phyloP scores from a whole-genome alignment of 192 early-diverging fungal species.

The Cetraspora pellucida region DNA sequence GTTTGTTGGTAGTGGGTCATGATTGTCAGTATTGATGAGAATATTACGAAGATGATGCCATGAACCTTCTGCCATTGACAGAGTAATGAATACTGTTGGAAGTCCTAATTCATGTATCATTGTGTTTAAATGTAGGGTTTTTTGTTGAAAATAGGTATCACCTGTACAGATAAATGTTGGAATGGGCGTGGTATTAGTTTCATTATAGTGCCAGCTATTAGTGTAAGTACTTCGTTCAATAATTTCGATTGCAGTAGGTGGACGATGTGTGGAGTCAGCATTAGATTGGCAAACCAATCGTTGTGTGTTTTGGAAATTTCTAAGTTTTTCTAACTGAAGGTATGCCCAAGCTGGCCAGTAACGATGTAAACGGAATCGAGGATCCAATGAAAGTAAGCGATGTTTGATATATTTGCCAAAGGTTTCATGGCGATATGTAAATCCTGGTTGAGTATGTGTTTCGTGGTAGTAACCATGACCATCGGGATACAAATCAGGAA shows the following conservation, averaged over 20 bases:
- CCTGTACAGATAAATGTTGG: conserved; percentile 12
- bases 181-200: too few relatives aligned
- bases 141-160: conserved; percentile 23
- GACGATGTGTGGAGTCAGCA: too few relatives aligned
- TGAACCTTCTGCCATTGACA: conserved; percentile 12
- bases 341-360: conserved; percentile 9
- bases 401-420: too few relatives aligned
- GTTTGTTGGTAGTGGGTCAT: background rate
- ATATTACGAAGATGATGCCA: background rate
- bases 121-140: background rate
- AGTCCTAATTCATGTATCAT: background rate
- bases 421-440: too few relatives aligned
- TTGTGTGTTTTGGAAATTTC: conserved; percentile 24
- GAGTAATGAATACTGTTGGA: conserved; percentile 4
- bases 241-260: too few relatives aligned
- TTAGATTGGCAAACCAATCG: background rate
- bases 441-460: too few relatives aligned
- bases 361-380: background rate
- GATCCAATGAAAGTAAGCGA: background rate
- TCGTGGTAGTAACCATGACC: too few relatives aligned
- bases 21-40: conserved; percentile 1
- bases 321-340: conserved; percentile 1
- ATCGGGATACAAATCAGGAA: too few relatives aligned
- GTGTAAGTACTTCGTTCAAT: too few relatives aligned
- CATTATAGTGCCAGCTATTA: too few relatives aligned